Evolutionary conservation across 345 rosid genomes (phyloP).

Genomic region (Populus ilicifolia): DNA sequence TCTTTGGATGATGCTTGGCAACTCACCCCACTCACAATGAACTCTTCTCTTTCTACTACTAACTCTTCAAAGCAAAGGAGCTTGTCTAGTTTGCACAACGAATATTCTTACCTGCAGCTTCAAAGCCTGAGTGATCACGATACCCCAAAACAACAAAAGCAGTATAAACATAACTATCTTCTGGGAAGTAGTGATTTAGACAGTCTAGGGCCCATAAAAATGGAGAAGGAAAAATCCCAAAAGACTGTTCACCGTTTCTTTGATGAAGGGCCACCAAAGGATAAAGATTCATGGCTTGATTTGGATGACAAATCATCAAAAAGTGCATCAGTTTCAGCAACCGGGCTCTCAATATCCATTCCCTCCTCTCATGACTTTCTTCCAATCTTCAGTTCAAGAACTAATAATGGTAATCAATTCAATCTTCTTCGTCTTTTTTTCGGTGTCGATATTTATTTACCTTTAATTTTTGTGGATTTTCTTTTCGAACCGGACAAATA

Average conservation of each 20-base stretch:
- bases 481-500: neutral
- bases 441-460: neutral
- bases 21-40: constrained; percentile 55
- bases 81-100: constrained; percentile 35
- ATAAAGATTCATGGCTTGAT: constrained; percentile 55
- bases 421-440: neutral
- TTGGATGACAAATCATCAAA: constrained; percentile 58
- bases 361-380: constrained; percentile 57
- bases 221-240: constrained; percentile 47
- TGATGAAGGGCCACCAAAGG: constrained; percentile 78
- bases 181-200: constrained; percentile 36
- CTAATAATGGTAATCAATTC: constrained; percentile 31
- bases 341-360: constrained; percentile 62
- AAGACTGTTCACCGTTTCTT: constrained; percentile 79
- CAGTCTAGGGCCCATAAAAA: constrained; percentile 31
- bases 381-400: constrained; percentile 46
- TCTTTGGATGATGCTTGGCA: constrained; percentile 72
- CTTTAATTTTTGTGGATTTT: too few species aligned
- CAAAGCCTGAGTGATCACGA: constrained; percentile 33
- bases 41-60: constrained; percentile 31
- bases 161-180: constrained; percentile 32
- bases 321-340: constrained; percentile 39
- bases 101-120: constrained; percentile 58
- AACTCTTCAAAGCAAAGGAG: constrained; percentile 41
- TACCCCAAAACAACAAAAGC: constrained; percentile 29